Conservation (phyloP, 148 eudicot genomes). For the Oxyria digyna region DNA sequence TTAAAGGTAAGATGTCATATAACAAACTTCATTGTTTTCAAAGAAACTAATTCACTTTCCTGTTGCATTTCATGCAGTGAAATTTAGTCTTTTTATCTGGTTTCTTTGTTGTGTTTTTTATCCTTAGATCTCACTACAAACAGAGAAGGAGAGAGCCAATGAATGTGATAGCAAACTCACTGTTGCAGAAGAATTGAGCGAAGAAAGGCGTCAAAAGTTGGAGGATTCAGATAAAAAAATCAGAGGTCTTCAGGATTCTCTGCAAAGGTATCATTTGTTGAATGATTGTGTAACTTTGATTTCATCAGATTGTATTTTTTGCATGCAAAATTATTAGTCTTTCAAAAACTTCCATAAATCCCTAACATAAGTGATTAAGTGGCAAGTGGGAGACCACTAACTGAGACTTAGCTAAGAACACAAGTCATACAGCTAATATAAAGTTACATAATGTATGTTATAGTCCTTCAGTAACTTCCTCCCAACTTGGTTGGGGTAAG, state of each 20-base stretch:
- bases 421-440: too few relatives aligned
- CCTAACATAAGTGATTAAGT: too few relatives aligned
- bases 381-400: too few relatives aligned
- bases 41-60: neutral
- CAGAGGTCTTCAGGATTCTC: conserved; percentile 59
- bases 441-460: too few relatives aligned
- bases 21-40: neutral
- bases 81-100: neutral
- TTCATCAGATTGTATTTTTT: too few relatives aligned
- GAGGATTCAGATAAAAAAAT: conserved; percentile 67
- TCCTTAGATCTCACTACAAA: conserved; percentile 44
- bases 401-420: too few relatives aligned
- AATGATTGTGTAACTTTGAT: too few relatives aligned
- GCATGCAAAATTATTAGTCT: too few relatives aligned
- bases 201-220: conserved; percentile 52
- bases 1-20: conserved; percentile 42
- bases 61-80: neutral
- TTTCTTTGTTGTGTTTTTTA: neutral
- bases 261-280: conserved; percentile 38
- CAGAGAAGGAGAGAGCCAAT: conserved; percentile 59
- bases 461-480: too few relatives aligned
- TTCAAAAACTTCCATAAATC: too few relatives aligned
- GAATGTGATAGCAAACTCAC: conserved; percentile 49
- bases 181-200: conserved; percentile 39
- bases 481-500: too few relatives aligned